phyloP scores from a whole-genome alignment of 2,329 filamentous ascomycete species.

The Clonostachys sp. region DNA sequence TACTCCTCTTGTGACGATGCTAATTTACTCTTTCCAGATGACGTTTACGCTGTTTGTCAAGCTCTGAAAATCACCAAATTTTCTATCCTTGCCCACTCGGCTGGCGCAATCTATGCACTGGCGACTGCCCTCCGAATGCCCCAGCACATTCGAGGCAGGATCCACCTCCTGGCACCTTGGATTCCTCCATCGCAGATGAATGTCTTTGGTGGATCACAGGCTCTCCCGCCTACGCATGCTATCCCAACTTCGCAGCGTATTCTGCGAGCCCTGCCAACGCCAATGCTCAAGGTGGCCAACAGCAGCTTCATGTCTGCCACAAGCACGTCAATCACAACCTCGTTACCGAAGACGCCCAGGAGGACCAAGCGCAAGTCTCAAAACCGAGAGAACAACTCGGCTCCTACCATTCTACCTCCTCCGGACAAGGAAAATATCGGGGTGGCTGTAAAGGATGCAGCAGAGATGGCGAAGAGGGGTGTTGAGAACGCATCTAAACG shows the following conservation, averaged over 20 bases:
- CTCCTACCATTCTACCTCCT: conserved; percentile 11
- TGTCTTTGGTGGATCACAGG: conserved; percentile 68
- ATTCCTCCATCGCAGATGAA: conserved; percentile 94
- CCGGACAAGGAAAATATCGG: conserved; percentile 47
- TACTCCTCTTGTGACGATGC: conserved; percentile 14
- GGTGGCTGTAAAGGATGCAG: conserved; percentile 14
- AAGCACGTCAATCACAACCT: conserved; percentile 78
- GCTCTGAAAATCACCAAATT: conserved; percentile 91
- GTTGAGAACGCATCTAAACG: not conserved
- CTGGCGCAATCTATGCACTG: conserved; percentile 95
- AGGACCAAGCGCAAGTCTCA: conserved; percentile 54
- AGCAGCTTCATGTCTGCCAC: conserved; percentile 93
- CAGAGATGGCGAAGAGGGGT: conserved; percentile 8
- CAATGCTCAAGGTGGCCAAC: conserved; percentile 90
- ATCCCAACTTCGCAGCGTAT: conserved; percentile 91
- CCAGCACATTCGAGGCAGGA: conserved; percentile 88
- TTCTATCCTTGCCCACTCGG: conserved; percentile 92
- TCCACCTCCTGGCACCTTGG: conserved; percentile 93
- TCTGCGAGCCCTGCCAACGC: conserved; percentile 81
- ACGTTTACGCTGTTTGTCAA: conserved; percentile 92
- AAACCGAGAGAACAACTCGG: conserved; percentile 21
- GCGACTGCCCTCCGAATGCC: conserved; percentile 94
- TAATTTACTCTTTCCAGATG: conserved; percentile 36
- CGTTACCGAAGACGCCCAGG: conserved; percentile 62
- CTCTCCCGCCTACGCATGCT: conserved; percentile 73